Percentiles rank a stretch among this genome's conserved stretches.
Evolutionary conservation across 164 flowering plant species (phyloP).

Genomic region (Annona squamosa): DNA sequence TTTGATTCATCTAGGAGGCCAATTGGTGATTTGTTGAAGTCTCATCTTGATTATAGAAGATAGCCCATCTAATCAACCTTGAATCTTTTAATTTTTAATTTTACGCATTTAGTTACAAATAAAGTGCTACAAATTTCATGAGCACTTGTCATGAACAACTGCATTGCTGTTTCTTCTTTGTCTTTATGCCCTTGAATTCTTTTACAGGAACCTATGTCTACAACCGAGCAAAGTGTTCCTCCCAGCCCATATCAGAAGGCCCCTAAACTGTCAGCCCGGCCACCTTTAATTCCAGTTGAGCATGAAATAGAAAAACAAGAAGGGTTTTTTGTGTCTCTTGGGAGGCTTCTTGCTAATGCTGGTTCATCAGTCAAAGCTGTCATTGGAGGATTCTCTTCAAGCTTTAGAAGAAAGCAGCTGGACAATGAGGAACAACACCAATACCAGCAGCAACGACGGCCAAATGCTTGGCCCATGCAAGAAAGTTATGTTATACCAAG

Average conservation of each 20-base stretch:
- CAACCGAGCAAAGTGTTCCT: conserved; percentile 16
- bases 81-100: too few species aligned
- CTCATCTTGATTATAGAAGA: background rate
- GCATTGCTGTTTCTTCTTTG: background rate
- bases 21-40: too few species aligned
- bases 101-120: too few species aligned
- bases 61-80: background rate
- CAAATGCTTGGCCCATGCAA: conserved; percentile 64
- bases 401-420: conserved; percentile 39
- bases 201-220: conserved; percentile 32
- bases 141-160: background rate
- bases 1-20: too few species aligned
- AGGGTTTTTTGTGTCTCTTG: conserved; percentile 58
- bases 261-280: conserved; percentile 52
- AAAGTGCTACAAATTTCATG: background rate
- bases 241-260: conserved; percentile 54
- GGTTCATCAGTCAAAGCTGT: conserved; percentile 47
- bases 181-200: conserved; percentile 8
- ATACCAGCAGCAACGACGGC: conserved; percentile 34
- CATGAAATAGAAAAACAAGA: conserved; percentile 66
- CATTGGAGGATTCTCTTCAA: conserved; percentile 55
- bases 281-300: conserved; percentile 71
- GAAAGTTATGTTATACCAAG: conserved; percentile 77
- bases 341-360: conserved; percentile 44
- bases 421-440: conserved; percentile 29